Evolutionary conservation across 2,329 filamentous ascomycete genomes (phyloP).

Genomic region (Paracorniculantispora psalliotae): DNA sequence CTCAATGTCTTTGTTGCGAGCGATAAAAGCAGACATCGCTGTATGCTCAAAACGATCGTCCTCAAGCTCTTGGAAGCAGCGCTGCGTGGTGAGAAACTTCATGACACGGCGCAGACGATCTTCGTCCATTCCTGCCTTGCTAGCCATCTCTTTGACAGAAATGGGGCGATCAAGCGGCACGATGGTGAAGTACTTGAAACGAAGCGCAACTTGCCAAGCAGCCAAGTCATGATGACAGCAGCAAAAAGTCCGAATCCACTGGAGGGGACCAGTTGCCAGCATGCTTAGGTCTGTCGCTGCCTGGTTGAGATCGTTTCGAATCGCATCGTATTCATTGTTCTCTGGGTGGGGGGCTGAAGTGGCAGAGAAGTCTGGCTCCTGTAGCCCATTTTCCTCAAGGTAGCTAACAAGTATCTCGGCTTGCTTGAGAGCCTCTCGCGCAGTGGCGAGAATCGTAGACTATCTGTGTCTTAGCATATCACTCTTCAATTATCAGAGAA

Average conservation of each 20-base stretch:
- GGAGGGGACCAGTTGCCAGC: conserved; percentile 15
- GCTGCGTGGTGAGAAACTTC: conserved; percentile 20
- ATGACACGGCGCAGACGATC: conserved; percentile 21
- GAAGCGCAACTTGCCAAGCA: conserved; percentile 21
- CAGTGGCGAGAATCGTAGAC: neutral
- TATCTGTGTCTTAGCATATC: neutral
- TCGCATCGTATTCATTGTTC: conserved; percentile 6
- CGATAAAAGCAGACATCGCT: conserved; percentile 9
- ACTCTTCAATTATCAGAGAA: neutral
- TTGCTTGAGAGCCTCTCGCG: neutral
- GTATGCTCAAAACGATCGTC: conserved; percentile 20
- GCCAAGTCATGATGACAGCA: conserved; percentile 18
- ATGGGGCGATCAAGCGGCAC: conserved; percentile 19
- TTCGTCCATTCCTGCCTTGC: conserved; percentile 18
- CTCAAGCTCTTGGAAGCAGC: conserved; percentile 20
- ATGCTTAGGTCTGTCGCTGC: conserved; percentile 15
- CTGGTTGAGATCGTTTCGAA: conserved; percentile 9
- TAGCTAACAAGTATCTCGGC: conserved; percentile 1
- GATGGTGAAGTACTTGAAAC: conserved; percentile 24
- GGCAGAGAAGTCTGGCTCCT: conserved; percentile 1
- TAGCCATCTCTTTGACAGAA: conserved; percentile 17
- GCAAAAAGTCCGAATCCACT: neutral
- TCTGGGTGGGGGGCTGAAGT: neutral
- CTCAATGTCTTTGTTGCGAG: conserved; percentile 17
- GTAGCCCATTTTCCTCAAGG: conserved; percentile 7